Conservation (phyloP, 164 flowering plant genomes). For the Liriodendron chinense region DNA sequence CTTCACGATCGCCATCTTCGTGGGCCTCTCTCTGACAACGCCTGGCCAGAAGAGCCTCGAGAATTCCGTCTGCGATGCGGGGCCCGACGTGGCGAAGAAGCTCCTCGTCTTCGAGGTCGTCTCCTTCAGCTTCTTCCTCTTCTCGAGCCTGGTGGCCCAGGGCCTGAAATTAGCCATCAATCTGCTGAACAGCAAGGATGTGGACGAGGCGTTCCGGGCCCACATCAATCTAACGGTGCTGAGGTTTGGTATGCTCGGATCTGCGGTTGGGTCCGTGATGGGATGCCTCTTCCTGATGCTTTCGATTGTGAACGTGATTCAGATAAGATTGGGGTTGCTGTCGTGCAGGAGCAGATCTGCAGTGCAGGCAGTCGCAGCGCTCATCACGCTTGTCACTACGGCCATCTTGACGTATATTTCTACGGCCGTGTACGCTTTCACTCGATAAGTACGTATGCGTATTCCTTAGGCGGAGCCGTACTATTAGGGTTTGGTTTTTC, state of each 20-base stretch:
- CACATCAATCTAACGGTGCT: constrained; percentile 26
- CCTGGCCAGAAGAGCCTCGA: constrained; percentile 24
- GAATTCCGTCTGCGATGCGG: constrained; percentile 30
- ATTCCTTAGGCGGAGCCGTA: constrained; percentile 3
- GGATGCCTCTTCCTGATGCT: constrained; percentile 37
- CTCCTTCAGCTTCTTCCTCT: constrained; percentile 41
- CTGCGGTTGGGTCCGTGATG: constrained; percentile 37
- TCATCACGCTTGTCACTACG: constrained; percentile 22
- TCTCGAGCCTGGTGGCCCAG: constrained; percentile 39
- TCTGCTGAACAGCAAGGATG: constrained; percentile 34
- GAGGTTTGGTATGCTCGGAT: constrained; percentile 35
- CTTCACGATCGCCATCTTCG: constrained; percentile 64
- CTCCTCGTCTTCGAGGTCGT: constrained; percentile 38
- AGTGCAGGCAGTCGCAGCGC: constrained; percentile 14
- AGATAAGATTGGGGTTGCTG: constrained; percentile 28
- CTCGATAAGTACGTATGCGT: constrained; percentile 10
- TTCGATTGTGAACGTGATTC: constrained; percentile 35
- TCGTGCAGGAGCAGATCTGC: constrained; percentile 22
- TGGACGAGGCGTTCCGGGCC: constrained; percentile 25
- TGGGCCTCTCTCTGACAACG: constrained; percentile 47
- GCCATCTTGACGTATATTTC: constrained; percentile 25
- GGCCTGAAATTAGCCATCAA: constrained; percentile 39
- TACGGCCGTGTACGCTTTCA: constrained; percentile 30
- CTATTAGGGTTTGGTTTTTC: too few species aligned
- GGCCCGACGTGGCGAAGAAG: constrained; percentile 31